Percentiles rank a stretch among this genome's conserved stretches.
Evolutionary conservation across 2,329 filamentous ascomycete genomes (phyloP).

Genomic region (Aspergillus alliaceus): DNA sequence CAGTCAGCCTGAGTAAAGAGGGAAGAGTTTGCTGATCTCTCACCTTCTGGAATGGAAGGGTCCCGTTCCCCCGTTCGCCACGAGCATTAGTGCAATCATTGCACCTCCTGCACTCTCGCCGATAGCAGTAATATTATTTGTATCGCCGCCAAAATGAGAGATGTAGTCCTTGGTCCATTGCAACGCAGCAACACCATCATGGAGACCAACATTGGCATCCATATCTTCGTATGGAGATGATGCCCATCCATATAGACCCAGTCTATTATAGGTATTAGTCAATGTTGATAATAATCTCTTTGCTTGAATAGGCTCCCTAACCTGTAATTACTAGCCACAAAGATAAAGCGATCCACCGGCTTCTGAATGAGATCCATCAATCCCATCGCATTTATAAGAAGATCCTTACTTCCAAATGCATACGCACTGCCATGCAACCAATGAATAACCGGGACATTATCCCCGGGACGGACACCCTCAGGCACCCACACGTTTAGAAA

Average conservation of each 20-base stretch:
- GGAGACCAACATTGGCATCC: constrained; percentile 1
- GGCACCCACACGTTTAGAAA: background rate
- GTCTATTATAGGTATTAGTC: too few species aligned
- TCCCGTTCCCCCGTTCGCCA: background rate
- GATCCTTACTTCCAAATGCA: background rate
- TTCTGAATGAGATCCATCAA: background rate
- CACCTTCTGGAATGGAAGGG: background rate
- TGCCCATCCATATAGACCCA: background rate
- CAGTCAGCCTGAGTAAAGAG: background rate
- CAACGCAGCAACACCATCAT: background rate
- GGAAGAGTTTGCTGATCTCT: too few species aligned
- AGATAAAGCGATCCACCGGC: background rate
- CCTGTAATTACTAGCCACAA: background rate
- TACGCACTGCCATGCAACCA: background rate
- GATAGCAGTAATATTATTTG: background rate
- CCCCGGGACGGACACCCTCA: background rate
- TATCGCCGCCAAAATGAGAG: background rate
- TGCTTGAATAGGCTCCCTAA: too few species aligned
- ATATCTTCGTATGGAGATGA: background rate
- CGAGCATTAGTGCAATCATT: background rate
- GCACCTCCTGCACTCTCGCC: background rate
- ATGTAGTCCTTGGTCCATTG: constrained; percentile 1
- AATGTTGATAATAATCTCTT: too few species aligned
- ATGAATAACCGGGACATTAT: background rate
- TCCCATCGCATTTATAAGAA: background rate